Conservation (phyloP, 345 rosid species). For the Eucalyptus tenuipes region DNA sequence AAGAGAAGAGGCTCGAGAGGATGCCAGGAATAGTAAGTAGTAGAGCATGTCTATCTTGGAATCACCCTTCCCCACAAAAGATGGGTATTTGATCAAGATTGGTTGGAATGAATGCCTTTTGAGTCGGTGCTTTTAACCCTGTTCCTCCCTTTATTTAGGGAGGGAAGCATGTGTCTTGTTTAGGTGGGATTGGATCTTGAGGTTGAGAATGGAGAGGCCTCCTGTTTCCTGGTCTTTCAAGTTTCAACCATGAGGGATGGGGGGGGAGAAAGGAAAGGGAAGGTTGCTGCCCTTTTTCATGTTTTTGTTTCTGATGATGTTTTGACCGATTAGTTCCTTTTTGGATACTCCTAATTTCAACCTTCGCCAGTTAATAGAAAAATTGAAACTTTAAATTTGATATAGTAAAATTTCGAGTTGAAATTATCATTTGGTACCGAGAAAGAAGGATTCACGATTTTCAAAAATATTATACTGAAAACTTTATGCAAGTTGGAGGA, state of each 20-base stretch:
- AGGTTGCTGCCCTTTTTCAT: neutral
- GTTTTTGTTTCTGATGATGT: neutral
- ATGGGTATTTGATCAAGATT: neutral
- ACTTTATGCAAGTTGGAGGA: neutral
- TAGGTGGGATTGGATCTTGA: neutral
- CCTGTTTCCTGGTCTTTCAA: neutral
- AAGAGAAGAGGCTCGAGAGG: neutral
- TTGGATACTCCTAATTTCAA: neutral
- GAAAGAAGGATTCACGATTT: neutral
- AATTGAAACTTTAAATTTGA: neutral
- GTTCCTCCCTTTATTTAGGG: neutral
- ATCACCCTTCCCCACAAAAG: neutral
- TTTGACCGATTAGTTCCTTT: neutral
- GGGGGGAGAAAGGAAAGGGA: conserved; percentile 1
- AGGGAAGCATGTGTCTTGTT: neutral
- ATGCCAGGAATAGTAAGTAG: neutral
- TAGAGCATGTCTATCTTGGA: neutral
- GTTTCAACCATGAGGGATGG: neutral
- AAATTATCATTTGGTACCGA: neutral
- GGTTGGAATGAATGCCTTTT: neutral
- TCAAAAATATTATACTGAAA: neutral
- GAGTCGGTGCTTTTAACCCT: neutral
- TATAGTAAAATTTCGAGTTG: neutral
- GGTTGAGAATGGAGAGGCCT: neutral
- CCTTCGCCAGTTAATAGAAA: neutral